These are phyloP conservation scores for Monosporozyma servazzii DNA, from an alignment of 805 yeast species.

Conservation along the genomic window DNA sequence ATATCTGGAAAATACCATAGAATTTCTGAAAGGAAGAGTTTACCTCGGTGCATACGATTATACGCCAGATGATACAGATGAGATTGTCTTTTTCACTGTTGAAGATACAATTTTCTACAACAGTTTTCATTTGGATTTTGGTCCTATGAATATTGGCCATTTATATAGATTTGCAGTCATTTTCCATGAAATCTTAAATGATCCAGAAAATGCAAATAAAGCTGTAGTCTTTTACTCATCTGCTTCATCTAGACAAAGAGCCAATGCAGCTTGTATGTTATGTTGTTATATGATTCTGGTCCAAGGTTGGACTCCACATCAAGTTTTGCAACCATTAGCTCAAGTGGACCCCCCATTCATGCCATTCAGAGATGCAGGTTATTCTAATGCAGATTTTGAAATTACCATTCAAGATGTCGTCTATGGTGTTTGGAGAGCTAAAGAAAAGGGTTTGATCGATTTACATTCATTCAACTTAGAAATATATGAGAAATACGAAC, in stretches of 20 bases:
- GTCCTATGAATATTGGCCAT: conserved; percentile 90
- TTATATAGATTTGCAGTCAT: conserved; percentile 91
- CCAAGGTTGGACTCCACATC: conserved; percentile 98
- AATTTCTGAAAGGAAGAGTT: conserved; percentile 46
- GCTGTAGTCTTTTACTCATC: conserved; percentile 88
- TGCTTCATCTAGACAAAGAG: conserved; percentile 68
- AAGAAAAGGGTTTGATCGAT: conserved; percentile 82
- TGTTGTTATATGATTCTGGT: conserved; percentile 93
- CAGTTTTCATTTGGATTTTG: conserved; percentile 92
- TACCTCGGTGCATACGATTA: conserved; percentile 85
- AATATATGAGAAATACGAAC: conserved; percentile 87
- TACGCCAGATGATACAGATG: conserved; percentile 66
- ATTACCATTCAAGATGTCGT: conserved; percentile 90
- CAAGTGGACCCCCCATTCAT: conserved; percentile 89
- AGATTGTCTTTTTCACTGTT: conserved; percentile 77
- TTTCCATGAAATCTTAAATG: conserved; percentile 83
- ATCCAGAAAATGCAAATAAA: conserved; percentile 70
- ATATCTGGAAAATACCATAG: conserved; percentile 30
- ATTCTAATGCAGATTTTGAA: conserved; percentile 89
- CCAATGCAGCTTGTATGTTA: conserved; percentile 89
- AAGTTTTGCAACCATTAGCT: conserved; percentile 87
- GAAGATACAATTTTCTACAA: conserved; percentile 90
- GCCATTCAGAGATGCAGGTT: conserved; percentile 96
- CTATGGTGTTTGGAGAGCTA: conserved; percentile 96
- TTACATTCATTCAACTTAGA: conserved; percentile 80